Percentiles rank a stretch among this genome's conserved stretches.
Conservation (phyloP, 2,329 filamentous ascomycete species). For the Penicillium sp. region DNA sequence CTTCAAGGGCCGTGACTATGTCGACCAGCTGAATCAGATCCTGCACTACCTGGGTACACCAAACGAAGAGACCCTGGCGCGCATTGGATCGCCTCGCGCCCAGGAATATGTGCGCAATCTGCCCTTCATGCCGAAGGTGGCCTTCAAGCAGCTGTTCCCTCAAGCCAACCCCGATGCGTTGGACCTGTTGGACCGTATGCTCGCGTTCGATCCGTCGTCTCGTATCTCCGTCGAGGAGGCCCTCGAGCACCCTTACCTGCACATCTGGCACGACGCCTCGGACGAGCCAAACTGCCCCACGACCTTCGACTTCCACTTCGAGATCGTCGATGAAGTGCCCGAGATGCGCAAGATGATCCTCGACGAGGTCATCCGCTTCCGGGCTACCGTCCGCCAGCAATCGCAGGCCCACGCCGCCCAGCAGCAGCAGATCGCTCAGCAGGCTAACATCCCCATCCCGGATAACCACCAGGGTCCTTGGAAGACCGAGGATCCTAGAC, state of each 20-base stretch:
- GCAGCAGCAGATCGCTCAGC: constrained; percentile 42
- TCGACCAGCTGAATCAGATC: constrained; percentile 99
- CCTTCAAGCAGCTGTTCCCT: constrained; percentile 84
- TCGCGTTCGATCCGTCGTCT: constrained; percentile 90
- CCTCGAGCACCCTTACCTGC: constrained; percentile 91
- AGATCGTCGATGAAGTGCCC: constrained; percentile 89
- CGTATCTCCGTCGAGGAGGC: constrained; percentile 94
- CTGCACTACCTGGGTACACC: constrained; percentile 96
- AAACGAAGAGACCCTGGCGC: constrained; percentile 87
- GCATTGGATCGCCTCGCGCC: constrained; percentile 91
- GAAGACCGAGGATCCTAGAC: constrained; percentile 60
- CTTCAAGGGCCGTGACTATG: constrained; percentile 98
- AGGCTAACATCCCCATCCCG: constrained; percentile 59
- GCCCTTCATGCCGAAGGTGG: constrained; percentile 89
- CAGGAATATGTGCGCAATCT: constrained; percentile 98
- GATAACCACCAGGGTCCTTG: constrained; percentile 55
- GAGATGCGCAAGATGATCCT: constrained; percentile 98
- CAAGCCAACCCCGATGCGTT: constrained; percentile 94
- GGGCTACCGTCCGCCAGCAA: constrained; percentile 57
- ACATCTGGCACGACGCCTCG: constrained; percentile 97
- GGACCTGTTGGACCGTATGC: constrained; percentile 93
- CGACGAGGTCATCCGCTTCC: constrained; percentile 88
- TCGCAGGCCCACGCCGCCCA: constrained; percentile 43
- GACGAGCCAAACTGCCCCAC: constrained; percentile 93
- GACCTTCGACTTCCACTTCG: constrained; percentile 97